Evolutionary conservation across 2,329 filamentous ascomycete species (phyloP), one percentile per base, ranked within the genome.

Genomic region (Colletotrichum destructivum): DNA sequence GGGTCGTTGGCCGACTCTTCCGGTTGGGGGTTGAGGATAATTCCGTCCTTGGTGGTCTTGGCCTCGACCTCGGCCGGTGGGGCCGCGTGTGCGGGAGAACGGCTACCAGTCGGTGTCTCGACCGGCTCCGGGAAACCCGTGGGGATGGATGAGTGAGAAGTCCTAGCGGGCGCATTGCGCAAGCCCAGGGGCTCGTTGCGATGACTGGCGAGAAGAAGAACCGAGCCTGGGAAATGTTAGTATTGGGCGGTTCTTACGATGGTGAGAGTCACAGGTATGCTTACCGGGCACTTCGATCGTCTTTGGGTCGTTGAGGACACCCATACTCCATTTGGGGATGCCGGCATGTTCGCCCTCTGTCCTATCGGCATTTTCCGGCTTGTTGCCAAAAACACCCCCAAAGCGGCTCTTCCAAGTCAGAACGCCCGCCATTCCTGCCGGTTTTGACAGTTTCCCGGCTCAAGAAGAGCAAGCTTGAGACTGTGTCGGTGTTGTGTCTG

Each of bases 1-100:
- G 96, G 96, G 77, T 98, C 96, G 75, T 98, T 98, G 62, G 88
- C 85, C 0, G 94, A 95, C 62, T 98, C 95, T 71, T 98, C 95
- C 0, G 96, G 96, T 79, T 98, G 96, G 0, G 96, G 96, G 0
- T 97, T 93, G 16, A 98, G 85, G 66, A 98, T 94, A 76, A 98
- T 94, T 18, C 95, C 95, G 79, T 98, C 93, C 46, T 88, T 83
- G 2, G 95, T 98, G 75, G 87, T 92, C 85, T 98, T 98, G 83
- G 90, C 90, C 56, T 80, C 81, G 83, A 90, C 90, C 56, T 80
- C 81, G 7, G 74, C 74, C 8, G 68, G 65, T 73, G 72, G 52
- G 61, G 49, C 60, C 26, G 74, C 57, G 9, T 63, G 31, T 1
- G 54, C 44, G 8, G 72, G 62, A 16, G 69, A 66, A 15, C 62